Conservation (phyloP, 1,139 yeast genomes). For the Blastobotrys elegans region DNA sequence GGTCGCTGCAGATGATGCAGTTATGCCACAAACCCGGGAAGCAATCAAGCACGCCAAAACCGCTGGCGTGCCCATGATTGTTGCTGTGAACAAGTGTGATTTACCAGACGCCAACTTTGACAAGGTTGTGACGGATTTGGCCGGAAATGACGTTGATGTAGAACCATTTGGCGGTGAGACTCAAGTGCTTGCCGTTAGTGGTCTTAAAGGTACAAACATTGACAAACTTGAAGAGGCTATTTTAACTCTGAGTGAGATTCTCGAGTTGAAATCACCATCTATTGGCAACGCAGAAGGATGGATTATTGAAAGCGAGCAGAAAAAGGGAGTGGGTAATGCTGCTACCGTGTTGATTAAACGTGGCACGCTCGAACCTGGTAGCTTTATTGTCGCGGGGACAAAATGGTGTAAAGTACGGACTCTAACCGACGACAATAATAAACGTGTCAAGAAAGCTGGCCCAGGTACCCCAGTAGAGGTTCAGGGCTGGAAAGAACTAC, state of each 20-base stretch:
- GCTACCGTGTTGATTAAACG: conserved; percentile 81
- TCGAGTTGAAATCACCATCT: conserved; percentile 67
- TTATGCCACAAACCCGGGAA: conserved; percentile 95
- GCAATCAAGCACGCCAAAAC: conserved; percentile 90
- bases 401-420: conserved; percentile 83
- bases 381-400: conserved; percentile 72
- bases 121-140: conserved; percentile 70
- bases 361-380: conserved; percentile 70
- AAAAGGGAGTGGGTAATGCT: conserved; percentile 77
- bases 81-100: conserved; percentile 91
- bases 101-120: conserved; percentile 68
- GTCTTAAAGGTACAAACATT: conserved; percentile 80
- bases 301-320: conserved; percentile 79
- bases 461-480: conserved; percentile 92
- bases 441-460: conserved; percentile 57
- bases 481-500: conserved; percentile 92
- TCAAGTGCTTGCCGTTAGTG: conserved; percentile 84
- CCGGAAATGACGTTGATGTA: conserved; percentile 72
- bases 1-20: conserved; percentile 98
- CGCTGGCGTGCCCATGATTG: conserved; percentile 80
- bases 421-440: conserved; percentile 74
- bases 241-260: conserved; percentile 74
- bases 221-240: conserved; percentile 87
- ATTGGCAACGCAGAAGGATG: conserved; percentile 69
- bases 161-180: conserved; percentile 96